A percentile compares a stretch with the other conserved stretches of the same genome.
Conservation (phyloP, 2,329 filamentous ascomycete genomes). For the Zymoseptoria brevis region DNA sequence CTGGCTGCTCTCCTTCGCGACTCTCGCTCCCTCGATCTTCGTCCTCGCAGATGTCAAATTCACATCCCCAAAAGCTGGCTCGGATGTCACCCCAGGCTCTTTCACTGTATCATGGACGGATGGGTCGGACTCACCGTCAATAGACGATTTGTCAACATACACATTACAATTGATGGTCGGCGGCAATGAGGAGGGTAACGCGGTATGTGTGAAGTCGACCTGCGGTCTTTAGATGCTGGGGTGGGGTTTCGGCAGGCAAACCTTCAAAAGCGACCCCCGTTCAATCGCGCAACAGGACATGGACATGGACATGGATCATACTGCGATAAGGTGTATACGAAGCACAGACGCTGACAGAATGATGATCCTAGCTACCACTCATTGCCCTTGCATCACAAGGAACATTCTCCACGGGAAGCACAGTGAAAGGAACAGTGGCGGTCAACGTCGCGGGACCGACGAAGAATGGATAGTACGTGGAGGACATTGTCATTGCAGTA, state of each 20-base stretch:
- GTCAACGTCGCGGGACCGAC: conserved; percentile 24
- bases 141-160: conserved; percentile 47
- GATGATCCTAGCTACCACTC: conserved; percentile 10
- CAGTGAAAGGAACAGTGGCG: conserved; percentile 11
- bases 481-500: background rate
- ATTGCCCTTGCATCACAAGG: conserved; percentile 6
- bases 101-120: conserved; percentile 53
- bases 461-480: conserved; percentile 49
- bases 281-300: background rate
- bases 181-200: conserved; percentile 43
- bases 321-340: background rate
- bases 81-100: conserved; percentile 42
- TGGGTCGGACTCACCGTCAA: conserved; percentile 41
- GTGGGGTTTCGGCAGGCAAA: background rate
- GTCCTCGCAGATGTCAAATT: conserved; percentile 49
- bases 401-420: conserved; percentile 8
- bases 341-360: background rate
- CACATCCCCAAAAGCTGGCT: conserved; percentile 45
- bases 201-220: conserved; percentile 32
- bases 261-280: background rate
- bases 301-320: conserved; percentile 2
- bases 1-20: conserved; percentile 11
- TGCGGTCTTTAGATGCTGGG: background rate
- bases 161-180: conserved; percentile 54
- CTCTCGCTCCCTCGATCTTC: conserved; percentile 31